Evolutionary conservation across 768 basidiomycete genomes (phyloP), one percentile per base, ranked within the genome.

Genomic region (Hypholoma sublateritium): DNA sequence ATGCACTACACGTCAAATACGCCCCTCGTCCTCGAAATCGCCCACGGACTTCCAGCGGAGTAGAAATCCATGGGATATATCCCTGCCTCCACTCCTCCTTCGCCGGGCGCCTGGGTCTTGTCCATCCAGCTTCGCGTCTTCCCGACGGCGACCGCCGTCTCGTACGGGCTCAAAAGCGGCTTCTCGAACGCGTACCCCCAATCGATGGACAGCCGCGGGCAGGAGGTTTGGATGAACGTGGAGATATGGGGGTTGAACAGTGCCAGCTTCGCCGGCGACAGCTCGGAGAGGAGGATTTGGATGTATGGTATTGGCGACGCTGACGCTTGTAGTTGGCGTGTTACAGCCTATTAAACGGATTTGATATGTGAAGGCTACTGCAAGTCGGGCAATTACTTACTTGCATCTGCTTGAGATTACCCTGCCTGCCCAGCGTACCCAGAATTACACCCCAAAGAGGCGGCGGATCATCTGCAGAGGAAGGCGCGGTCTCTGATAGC

Each of bases 31-130:
- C 90, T 80, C 17, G 90, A 82, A 19, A 80, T 62, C 0, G 91
- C 85, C 91, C 91, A 93, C 1, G 86, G 86, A 59, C 82, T 89
- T 2, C 86, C 88, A 6, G 86, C 89, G 32, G 82, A 80, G 62
- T 98, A 99, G 71, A 98, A 99, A 72, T 99, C 92, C 97, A 99
- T 99, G 2, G 93, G 89, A 74, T 99, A 98, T 7, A 75, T 74
- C 9, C 80, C 82, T 13, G 11, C 34, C 14, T 72, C 48, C 50
- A 64, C 44, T 17, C 32, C 25, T 16, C 70, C 55, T 56, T 69
- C 51, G 19, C 60, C 50, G 53, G 61, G 57, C 22, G 46, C 11
- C 11, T 60, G 49, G 34, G 56, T 49, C 60, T 70, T 60, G 17
- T 78, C 74, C 71, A 81, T 81, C 94, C 93, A 94, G 24, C 88